These are phyloP conservation scores for Cyphellophora attinorum DNA, from an alignment of 2,329 filamentous ascomycete species.

Conservation along the genomic window DNA sequence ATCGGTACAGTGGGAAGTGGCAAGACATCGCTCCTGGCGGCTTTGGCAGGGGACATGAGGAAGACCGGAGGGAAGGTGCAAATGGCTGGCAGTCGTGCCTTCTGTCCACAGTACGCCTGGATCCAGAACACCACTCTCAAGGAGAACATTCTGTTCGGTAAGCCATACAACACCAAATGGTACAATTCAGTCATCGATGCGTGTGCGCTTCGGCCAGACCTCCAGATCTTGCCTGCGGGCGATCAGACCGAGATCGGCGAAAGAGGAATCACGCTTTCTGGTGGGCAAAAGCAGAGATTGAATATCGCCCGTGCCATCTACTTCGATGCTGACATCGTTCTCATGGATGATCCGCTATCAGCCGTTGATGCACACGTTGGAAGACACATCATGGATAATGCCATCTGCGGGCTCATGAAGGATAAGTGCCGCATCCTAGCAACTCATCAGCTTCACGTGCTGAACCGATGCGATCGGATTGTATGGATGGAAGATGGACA, in stretches of 20 bases:
- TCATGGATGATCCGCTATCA: slow-evolving; percentile 57
- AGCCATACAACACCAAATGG: slow-evolving; percentile 64
- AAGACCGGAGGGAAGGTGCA: slow-evolving; percentile 64
- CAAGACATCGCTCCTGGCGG: slow-evolving; percentile 81
- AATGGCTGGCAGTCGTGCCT: slow-evolving; percentile 71
- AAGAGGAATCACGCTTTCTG: slow-evolving; percentile 87
- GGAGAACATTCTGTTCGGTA: slow-evolving; percentile 87
- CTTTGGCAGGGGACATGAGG: slow-evolving; percentile 88
- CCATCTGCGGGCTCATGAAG: slow-evolving; percentile 78
- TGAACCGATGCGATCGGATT: slow-evolving; percentile 82
- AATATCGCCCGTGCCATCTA: slow-evolving; percentile 80
- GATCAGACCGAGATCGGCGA: slow-evolving; percentile 92
- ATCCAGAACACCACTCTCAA: slow-evolving; percentile 84
- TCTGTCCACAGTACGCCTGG: slow-evolving; percentile 96
- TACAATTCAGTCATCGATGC: slow-evolving; percentile 76
- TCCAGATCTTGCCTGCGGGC: slow-evolving; percentile 86
- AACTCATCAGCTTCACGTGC: slow-evolving; percentile 89
- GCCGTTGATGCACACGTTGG: slow-evolving; percentile 49
- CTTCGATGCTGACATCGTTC: slow-evolving; percentile 52
- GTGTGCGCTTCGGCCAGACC: slow-evolving; percentile 73
- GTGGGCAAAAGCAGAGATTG: slow-evolving; percentile 87
- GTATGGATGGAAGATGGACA: slow-evolving; percentile 84
- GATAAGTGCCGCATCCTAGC: slow-evolving; percentile 86
- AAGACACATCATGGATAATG: slow-evolving; percentile 77
- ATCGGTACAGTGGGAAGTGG: slow-evolving; percentile 84